A percentile compares a stretch with the other conserved stretches of the same genome.
Evolutionary conservation across 306 rosid genomes (phyloP).

Genomic region (Amphicarpaea edgeworthii): DNA sequence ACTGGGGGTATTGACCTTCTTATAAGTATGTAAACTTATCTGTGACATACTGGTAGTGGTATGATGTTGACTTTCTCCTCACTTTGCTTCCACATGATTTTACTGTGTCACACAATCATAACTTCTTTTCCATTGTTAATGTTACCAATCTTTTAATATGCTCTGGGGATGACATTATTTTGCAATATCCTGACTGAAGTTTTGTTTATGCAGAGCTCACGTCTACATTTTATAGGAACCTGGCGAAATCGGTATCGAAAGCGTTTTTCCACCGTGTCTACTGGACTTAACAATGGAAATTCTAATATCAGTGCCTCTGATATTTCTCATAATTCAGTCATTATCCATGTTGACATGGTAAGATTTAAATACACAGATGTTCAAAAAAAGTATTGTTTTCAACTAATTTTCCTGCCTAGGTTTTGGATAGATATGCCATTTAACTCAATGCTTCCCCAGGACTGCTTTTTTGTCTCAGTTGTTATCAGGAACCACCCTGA

Average conservation of each 20-base stretch:
- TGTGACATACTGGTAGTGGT: conserved; percentile 26
- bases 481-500: conserved; percentile 77
- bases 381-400: conserved; percentile 33
- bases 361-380: conserved; percentile 31
- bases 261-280: conserved; percentile 60
- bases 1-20: neutral
- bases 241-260: conserved; percentile 94
- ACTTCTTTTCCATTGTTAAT: neutral
- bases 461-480: conserved; percentile 94
- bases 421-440: conserved; percentile 7
- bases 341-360: conserved; percentile 95
- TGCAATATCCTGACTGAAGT: conserved; percentile 40
- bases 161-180: conserved; percentile 23
- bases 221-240: conserved; percentile 94
- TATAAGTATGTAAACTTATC: conserved; percentile 28
- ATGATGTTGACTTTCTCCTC: conserved; percentile 34
- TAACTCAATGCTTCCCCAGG: conserved; percentile 64
- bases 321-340: conserved; percentile 49
- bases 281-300: conserved; percentile 52
- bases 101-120: conserved; percentile 6
- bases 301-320: conserved; percentile 48
- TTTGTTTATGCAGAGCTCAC: conserved; percentile 73
- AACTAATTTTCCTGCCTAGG: conserved; percentile 22
- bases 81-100: conserved; percentile 37
- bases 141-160: conserved; percentile 5